Percentiles rank a stretch among this genome's conserved stretches.
phyloP scores from a whole-genome alignment of 2,329 filamentous ascomycete species.

The Fusarium protoensiforme region DNA sequence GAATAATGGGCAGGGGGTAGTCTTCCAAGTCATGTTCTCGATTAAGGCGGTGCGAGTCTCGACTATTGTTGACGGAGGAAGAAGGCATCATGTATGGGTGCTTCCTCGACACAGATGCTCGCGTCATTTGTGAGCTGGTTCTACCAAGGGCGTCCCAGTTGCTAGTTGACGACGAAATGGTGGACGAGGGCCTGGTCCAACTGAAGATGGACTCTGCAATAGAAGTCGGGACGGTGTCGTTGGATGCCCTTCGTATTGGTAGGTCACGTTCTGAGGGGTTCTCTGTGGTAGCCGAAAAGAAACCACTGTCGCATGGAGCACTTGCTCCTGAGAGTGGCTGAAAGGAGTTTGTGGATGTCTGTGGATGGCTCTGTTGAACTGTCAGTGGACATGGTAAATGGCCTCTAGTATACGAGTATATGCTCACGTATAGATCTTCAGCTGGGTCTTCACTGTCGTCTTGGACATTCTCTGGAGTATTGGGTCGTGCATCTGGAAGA shows the following conservation, averaged over 20 bases:
- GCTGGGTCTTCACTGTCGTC: background rate
- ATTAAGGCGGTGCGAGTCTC: background rate
- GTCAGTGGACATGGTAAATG: background rate
- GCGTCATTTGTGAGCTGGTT: background rate
- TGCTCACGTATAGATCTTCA: background rate
- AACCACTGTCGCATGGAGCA: background rate
- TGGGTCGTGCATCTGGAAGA: background rate
- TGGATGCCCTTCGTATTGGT: background rate
- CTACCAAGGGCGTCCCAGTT: constrained; percentile 11
- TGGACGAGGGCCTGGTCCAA: constrained; percentile 12
- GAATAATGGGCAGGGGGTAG: background rate
- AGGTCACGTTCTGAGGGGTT: constrained; percentile 4
- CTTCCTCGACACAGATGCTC: background rate
- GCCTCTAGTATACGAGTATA: background rate
- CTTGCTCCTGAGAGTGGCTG: background rate
- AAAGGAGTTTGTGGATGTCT: background rate
- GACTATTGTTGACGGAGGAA: constrained; percentile 4
- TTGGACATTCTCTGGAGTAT: background rate
- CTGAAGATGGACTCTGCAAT: constrained; percentile 15
- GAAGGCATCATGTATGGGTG: constrained; percentile 4
- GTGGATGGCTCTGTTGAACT: background rate
- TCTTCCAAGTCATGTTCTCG: constrained; percentile 12
- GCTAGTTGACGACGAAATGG: constrained; percentile 12
- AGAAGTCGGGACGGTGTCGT: constrained; percentile 2
- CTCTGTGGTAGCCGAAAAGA: background rate